Base-by-base conservation (phyloP, 139 green algal species). In the Chlorokybus atmophyticus region DNA sequence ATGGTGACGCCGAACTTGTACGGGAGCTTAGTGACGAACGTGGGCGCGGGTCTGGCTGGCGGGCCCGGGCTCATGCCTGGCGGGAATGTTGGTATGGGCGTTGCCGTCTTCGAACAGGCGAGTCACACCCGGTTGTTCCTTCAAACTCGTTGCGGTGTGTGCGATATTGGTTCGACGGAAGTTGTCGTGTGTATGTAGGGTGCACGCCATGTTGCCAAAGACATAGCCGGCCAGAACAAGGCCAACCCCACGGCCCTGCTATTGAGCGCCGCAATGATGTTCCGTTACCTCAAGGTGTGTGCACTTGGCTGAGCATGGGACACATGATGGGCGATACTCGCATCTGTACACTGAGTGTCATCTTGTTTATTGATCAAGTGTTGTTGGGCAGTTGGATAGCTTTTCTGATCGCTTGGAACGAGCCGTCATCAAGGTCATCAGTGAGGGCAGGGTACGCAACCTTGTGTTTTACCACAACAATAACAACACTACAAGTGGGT, bases 61-160 rank as follows among this genome's bases (percentile, higher is more conserved):
- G 35, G 35, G 14, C 35, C 35, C 35, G 35, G 35, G 10, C 35
- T 44, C 10, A 10, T 44, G 10, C 35, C 35, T 44, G 50, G 50
- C 8, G 50, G 7, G 21, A 57, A 57, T 8, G 5, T 57, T 6
- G 50, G 50, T 28, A 55, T 60, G 10, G 57, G 58, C 1, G 63
- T 78, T 17, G 75, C 75, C 0, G 27, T 82, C 3, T 82, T 82
- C 55, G 75, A 82, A 59, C 75, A 82, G 57, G 57, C 50, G 47
- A 19, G 19, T 47, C 39, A 47, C 19, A 56, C 4, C 4, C 47
- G 7, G 40, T 56, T 56, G 40, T n/a, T 24, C 23, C 6, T 56
- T 56, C 2, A 54, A 59, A n/a, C 29, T 27, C 27, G 6, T 23
- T n/a, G 5, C 7, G 8, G 23, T 21, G 17, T 60, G n/a, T 31